Evolutionary conservation across 2,329 filamentous ascomycete genomes (phyloP).

Genomic region (Samsoniella hepiali): DNA sequence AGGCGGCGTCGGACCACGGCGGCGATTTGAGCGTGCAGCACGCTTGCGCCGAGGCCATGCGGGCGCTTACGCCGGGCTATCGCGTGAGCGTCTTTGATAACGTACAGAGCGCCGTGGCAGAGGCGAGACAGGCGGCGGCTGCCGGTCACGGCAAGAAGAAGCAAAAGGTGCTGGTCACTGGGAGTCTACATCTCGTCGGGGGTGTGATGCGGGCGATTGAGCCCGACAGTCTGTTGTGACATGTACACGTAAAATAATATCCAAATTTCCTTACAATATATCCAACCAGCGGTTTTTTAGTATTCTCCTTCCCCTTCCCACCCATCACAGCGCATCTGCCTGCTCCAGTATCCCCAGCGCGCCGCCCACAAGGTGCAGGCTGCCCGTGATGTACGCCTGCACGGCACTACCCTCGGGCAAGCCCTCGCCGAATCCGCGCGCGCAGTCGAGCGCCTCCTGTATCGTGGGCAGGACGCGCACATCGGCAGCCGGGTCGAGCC

Average conservation of each 20-base stretch:
- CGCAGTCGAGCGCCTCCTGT: constrained; percentile 51
- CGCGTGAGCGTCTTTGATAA: constrained; percentile 57
- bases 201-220: constrained; percentile 71
- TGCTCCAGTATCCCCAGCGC: constrained; percentile 49
- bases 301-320: too few species aligned
- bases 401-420: constrained; percentile 35
- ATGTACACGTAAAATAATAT: not conserved
- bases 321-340: constrained; percentile 38
- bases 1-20: constrained; percentile 33
- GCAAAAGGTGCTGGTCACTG: constrained; percentile 70
- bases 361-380: constrained; percentile 60
- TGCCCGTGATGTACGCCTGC: constrained; percentile 57
- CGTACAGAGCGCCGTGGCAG: constrained; percentile 65
- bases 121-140: constrained; percentile 47
- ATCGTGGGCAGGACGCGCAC: constrained; percentile 51
- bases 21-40: constrained; percentile 61
- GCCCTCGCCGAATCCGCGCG: constrained; percentile 35
- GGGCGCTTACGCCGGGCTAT: constrained; percentile 46
- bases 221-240: constrained; percentile 37
- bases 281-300: too few species aligned
- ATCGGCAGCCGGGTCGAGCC: constrained; percentile 44
- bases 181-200: constrained; percentile 81
- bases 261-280: not conserved
- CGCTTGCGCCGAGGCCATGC: constrained; percentile 61
- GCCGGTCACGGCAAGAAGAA: constrained; percentile 35